Conservation (phyloP, 148 eudicot species). For the Silene conica region DNA sequence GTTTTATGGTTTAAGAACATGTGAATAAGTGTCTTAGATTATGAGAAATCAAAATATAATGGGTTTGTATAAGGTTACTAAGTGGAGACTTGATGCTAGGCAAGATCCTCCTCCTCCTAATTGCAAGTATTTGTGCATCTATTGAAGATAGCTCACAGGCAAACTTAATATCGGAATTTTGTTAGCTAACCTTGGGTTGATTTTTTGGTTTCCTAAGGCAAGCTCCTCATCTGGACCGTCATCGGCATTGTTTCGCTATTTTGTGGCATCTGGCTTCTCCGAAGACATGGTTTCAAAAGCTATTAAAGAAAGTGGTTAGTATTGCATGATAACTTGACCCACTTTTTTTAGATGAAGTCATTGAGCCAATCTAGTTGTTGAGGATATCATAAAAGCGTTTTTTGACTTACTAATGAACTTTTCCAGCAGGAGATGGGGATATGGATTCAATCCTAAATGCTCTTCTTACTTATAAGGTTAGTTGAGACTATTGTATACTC, state of each 20-base stretch:
- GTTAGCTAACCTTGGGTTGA: slow-evolving; percentile 10
- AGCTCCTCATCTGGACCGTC: slow-evolving; percentile 65
- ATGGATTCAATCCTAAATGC: slow-evolving; percentile 45
- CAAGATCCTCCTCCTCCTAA: no score
- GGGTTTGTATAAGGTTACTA: no score
- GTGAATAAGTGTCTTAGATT: no score
- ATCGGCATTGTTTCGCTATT: slow-evolving; percentile 40
- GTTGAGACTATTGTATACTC: slow-evolving; percentile 17
- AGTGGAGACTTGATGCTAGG: no score
- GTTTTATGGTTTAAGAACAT: no score
- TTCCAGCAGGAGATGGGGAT: slow-evolving; percentile 43
- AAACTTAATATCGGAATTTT: neutral
- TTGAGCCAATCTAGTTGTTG: neutral
- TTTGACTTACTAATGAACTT: slow-evolving; percentile 16
- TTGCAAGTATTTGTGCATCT: neutral
- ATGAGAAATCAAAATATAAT: no score
- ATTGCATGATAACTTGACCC: neutral
- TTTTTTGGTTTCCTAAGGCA: slow-evolving; percentile 35
- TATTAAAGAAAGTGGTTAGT: slow-evolving; percentile 61
- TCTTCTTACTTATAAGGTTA: slow-evolving; percentile 55
- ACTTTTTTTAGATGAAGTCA: neutral
- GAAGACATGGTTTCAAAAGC: slow-evolving; percentile 52
- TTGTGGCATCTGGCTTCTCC: slow-evolving; percentile 58
- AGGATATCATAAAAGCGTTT: slow-evolving; percentile 7
- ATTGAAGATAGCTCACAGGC: slow-evolving; percentile 8